These are phyloP conservation scores for Onygenales sp. DNA, from an alignment of 2,329 filamentous ascomycete species.

Conservation along the genomic window DNA sequence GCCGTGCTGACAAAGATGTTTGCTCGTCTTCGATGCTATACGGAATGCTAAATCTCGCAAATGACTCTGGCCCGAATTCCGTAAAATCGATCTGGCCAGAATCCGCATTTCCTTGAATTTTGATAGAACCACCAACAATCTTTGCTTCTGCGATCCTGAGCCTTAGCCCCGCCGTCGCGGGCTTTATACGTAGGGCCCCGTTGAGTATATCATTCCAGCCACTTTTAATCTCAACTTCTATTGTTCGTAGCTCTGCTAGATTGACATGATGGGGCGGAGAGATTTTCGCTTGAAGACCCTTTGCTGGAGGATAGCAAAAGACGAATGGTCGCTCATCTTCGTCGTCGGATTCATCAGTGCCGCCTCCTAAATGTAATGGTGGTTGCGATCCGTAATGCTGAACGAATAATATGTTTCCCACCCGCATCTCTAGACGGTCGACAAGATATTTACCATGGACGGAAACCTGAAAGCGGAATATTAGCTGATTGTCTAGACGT, in stretches of 20 bases:
- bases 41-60: conserved; percentile 51
- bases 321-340: conserved; percentile 51
- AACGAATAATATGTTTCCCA: conserved; percentile 31
- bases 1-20: conserved; percentile 57
- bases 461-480: conserved; percentile 20
- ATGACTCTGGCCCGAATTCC: conserved; percentile 20
- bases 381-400: conserved; percentile 20
- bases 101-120: conserved; percentile 33
- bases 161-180: conserved; percentile 52
- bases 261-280: conserved; percentile 61
- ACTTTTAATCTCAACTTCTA: conserved; percentile 63
- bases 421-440: conserved; percentile 56
- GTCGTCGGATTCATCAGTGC: conserved; percentile 18
- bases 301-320: conserved; percentile 61
- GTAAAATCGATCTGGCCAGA: conserved; percentile 38
- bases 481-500: conserved; percentile 1
- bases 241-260: conserved; percentile 65
- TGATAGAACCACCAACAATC: conserved; percentile 32
- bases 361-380: conserved; percentile 23
- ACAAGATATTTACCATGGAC: conserved; percentile 63
- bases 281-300: conserved; percentile 60
- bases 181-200: conserved; percentile 44
- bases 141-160: conserved; percentile 45
- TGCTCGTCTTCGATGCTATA: conserved; percentile 77
- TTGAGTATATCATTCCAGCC: conserved; percentile 60